Conservation (phyloP, 257 asterid species). For the Primulina tabacum region DNA sequence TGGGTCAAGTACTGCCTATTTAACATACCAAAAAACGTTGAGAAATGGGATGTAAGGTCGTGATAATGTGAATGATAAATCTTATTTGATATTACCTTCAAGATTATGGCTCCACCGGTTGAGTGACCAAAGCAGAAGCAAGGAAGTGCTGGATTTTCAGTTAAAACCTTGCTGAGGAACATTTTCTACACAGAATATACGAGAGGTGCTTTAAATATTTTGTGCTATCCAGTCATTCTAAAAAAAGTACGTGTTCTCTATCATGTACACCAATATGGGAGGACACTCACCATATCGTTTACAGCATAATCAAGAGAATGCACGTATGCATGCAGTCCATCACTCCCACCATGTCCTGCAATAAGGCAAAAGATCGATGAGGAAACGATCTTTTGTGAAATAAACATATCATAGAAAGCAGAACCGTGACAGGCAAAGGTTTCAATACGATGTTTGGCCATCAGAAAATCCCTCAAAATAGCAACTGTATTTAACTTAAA, state of each 20-base stretch:
- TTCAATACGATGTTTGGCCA: neutral
- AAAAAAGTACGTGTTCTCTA: neutral
- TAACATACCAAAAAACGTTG: neutral
- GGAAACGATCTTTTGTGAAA: neutral
- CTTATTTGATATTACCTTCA: conserved; percentile 48
- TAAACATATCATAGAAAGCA: neutral
- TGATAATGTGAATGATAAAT: neutral
- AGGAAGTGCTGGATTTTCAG: conserved; percentile 62
- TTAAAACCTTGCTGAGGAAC: conserved; percentile 52
- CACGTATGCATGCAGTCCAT: conserved; percentile 87
- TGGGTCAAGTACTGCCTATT: conserved; percentile 77
- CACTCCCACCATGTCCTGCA: conserved; percentile 96
- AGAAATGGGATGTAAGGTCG: neutral
- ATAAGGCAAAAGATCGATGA: conserved; percentile 2
- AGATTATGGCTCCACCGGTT: conserved; percentile 83
- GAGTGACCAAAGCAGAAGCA: conserved; percentile 96
- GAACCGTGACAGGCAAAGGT: neutral
- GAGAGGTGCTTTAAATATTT: conserved; percentile 1
- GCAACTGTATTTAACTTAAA: too few species aligned
- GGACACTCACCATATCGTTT: conserved; percentile 51
- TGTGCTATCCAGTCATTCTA: neutral
- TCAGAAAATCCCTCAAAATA: too few species aligned
- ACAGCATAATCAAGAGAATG: conserved; percentile 81
- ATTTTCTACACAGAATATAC: conserved; percentile 43
- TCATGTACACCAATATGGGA: neutral